Base-by-base conservation (phyloP, 345 rosid species). In the Citropsis articulata region DNA sequence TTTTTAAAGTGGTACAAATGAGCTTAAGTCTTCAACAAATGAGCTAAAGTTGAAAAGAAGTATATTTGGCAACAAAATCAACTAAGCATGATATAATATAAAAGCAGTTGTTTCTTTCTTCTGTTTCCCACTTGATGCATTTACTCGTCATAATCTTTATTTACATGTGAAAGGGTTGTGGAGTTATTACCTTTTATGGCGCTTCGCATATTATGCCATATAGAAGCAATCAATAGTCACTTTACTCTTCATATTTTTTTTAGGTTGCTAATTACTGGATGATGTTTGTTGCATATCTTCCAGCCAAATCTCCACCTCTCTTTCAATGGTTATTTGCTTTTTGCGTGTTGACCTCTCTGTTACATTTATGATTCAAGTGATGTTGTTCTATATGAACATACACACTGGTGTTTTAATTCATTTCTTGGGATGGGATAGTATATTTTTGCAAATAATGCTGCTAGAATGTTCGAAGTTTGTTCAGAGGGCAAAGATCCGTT, bases 321-420 rank as follows among this genome's bases (percentile, higher is more conserved):
- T 50, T 30, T 71, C n/a, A 22, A 71, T 71, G 30, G 45, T 69
- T 63, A 63, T 66, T 50, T 70, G 3, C 73, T 50, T 70, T 31
- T 50, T 55, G 73, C 3, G n/a, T 70, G 35, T n/a, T 59, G 19
- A 53, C 25, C 61, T 28, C 60, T 28, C 18, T 5, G 3, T 27
- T 27, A 27, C 8, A 16, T 31, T 16, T 64, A 24, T 24, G 55
- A 40, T 38, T 67, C 53, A 67, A 38, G 48, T 67, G 27, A 67
- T 67, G 53, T 6, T 42, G 16, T 69, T 27, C 22, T 69, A 14
- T 9, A 18, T 3, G 3, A 42, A 2, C 33, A 42, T 13, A 9
- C n/a, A 25, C 6, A 12, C 55, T 25, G 33, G 19, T 69, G 9
- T 24, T 24, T 8, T 42, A 42, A 13, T 69, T 25, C 31, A 53